Evolutionary conservation across 768 basidiomycete species (phyloP), one percentile per base, ranked within the genome.

Genomic region (Pulveroboletus ravenelii): DNA sequence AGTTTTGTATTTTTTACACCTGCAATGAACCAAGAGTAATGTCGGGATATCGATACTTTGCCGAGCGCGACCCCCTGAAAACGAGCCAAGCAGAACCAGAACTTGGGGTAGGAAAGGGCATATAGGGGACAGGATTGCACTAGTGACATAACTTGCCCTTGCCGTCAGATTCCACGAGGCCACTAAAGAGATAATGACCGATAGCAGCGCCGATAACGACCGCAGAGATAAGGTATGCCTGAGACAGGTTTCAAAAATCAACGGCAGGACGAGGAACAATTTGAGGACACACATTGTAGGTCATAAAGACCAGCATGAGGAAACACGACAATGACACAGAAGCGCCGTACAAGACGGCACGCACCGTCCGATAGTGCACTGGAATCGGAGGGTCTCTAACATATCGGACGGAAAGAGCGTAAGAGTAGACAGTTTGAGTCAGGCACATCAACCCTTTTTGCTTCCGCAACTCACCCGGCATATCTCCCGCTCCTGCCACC

Each of bases 221-320:
- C 2, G 93, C 82, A 27, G 78, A 62, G 62, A 95, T 90, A 31
- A 95, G 82, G 60, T 93, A 95, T 31, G 87, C 91, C 91, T 93
- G 30, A 15, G 10, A 27, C 44, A 18, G 8, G 15, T 18, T 7
- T 51, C 36, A 56, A 38, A 13, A 6, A 37, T 8, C 36, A 8
- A n/a, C 5, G 35, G 10, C 3, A 38, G 8, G 39, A 51, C 12
- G 43, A 41, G 10, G 17, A 36, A 23, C 23, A 3, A 12, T n/a
- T 5, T 6, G 7, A 27, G 15, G 20, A 72, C 88, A 62, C 51
- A 92, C 90, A 57, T 96, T 96, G 72, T 94, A 96, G 5, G 93
- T 95, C 93, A 96, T 95, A 70, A 92, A 93, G 36, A 95, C 84
- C 51, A 96, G 74, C 93, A 96, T 96, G 64, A 92, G 80, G 79